phyloP scores from a whole-genome alignment of 1,139 yeast species.

The Yamadazyma oceani region DNA sequence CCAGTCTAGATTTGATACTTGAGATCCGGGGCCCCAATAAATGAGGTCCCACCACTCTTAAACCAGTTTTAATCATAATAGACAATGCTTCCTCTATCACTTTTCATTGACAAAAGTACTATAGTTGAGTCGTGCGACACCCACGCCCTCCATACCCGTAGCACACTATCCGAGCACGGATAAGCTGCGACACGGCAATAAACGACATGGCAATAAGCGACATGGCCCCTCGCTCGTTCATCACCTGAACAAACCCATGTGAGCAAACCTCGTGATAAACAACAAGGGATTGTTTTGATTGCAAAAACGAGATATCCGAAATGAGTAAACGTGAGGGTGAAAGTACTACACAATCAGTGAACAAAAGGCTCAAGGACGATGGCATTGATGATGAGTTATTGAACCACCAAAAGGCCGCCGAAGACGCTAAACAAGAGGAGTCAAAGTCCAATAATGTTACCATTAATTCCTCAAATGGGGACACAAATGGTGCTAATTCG shows the following conservation, averaged over 20 bases:
- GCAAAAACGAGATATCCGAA: neutral
- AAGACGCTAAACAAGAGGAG: too few relatives aligned
- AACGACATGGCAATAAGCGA: neutral
- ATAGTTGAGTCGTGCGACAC: too few relatives aligned
- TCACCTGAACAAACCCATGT: constrained; percentile 15
- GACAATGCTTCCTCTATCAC: too few relatives aligned
- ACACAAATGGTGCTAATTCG: neutral
- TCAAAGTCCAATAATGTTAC: neutral
- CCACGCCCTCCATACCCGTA: too few relatives aligned
- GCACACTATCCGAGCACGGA: too few relatives aligned
- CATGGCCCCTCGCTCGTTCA: neutral
- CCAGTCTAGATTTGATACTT: too few relatives aligned
- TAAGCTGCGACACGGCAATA: neutral
- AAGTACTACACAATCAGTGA: constrained; percentile 2
- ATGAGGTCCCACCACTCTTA: too few relatives aligned
- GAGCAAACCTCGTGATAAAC: constrained; percentile 13
- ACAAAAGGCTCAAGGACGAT: constrained; percentile 9
- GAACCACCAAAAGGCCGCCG: too few relatives aligned
- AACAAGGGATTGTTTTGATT: constrained; percentile 5
- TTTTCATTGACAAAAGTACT: too few relatives aligned
- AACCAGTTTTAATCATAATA: too few relatives aligned
- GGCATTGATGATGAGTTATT: neutral
- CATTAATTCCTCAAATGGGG: constrained; percentile 7
- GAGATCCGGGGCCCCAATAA: too few relatives aligned
- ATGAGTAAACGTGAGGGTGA: constrained; percentile 18